Evolutionary conservation across 805 yeast species (phyloP), one percentile per base, ranked within the genome.

Genomic region (Pichia membranifaciens): DNA sequence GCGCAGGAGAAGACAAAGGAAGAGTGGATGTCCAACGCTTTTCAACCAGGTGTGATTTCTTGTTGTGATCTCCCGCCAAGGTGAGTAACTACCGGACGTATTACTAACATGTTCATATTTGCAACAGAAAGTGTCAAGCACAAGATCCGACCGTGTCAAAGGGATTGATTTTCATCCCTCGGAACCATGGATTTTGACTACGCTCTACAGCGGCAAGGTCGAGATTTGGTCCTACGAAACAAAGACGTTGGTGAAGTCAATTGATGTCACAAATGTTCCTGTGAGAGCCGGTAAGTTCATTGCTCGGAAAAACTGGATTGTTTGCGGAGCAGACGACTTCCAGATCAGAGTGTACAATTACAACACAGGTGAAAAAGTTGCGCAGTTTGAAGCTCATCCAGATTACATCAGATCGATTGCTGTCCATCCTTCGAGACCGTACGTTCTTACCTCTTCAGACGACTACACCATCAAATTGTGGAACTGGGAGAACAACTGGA

Each of bases 401-500:
- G 99, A 93, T 68, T 93, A 93, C 67, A 86, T 93, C 61, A 82
- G 99, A 65, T 81, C 87, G 48, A 79, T 93, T 54, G 93, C 96
- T 10, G 95, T 91, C 37, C 99, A 93, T 68, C 97, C 98, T 38
- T 75, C 91, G 16, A 87, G 86, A 69, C 95, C 98, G 21, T 86
- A 85, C 58, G 75, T 93, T 43, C 73, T 93, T 58, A 85, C 97
- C 3, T 87, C 89, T 34, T 82, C 91, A 41, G 99, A 93, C 69
- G 99, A 93, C 65, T 80, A 86, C 74, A 79, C 95, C 37, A 79
- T 93, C 62, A 88, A 84, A 68, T 75, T 90, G 62, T 93, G 98
- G 98, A 90, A 93, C 67, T 93, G 99, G 99, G 99, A 93, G 48
- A 80, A 81, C 61, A 79, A 78, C 61, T 93, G 99, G 99, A 79